Base-by-base conservation (phyloP, 1,139 yeast species). In the Pichia sp. region DNA sequence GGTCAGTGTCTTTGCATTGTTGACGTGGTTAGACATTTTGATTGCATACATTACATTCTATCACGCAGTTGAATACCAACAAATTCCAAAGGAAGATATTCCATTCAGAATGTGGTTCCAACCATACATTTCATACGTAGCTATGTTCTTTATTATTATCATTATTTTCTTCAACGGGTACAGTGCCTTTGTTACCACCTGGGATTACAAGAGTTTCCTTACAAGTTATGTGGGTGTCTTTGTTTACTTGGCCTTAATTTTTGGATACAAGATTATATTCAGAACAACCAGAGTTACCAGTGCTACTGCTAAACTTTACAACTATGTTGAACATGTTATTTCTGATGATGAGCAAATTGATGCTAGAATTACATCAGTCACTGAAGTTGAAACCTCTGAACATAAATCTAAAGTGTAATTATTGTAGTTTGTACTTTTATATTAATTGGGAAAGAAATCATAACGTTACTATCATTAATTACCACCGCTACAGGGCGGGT, bases 201-300 rank as follows among this genome's bases (percentile, higher is more conserved):
- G 82, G 66, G 77, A 73, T 61, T 81, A 76, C 68, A 80, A 75
- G 68, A 69, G 71, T 30, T 85, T 85, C 60, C 83, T 85, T 59
- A 84, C 93, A 34, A 90, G 90, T 42, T 85, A 85, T 69, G 83
- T 85, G 61, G 87, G 87, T 43, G 72, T 85, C 48, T 93, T 93
- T 30, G 79, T 83, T 24, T 85, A 76, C 58, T 45, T 82, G 37
- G 64, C 78, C 42, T 70, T 77, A 56, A 75, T 69, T 56, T 60
- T 76, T 51, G 88, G 85, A 9, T 83, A 81, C 72, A 85, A 83
- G 67, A 38, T 82, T 39, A 58, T 69, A 54, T 66, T 68, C 65
- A 81, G 75, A 65, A 75, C 88, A 34, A 75, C 71, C 59, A 59
- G 73, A 46, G 72, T 80, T 52, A 67, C 61, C 42, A 75, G 87